Conservation (phyloP, 768 basidiomycete species). For the Phaeotremella fagi region DNA sequence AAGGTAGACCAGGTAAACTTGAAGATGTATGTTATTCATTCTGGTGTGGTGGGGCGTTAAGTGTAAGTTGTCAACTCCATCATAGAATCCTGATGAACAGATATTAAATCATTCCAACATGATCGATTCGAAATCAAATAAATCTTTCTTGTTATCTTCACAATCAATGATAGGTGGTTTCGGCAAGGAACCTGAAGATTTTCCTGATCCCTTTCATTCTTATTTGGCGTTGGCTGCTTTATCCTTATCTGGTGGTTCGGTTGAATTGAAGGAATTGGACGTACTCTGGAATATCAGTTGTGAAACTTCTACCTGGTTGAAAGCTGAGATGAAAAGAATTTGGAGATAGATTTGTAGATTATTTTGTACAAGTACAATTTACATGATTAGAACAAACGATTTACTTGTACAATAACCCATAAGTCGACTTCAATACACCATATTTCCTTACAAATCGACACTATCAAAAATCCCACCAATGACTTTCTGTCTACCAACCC, state of each 20-base stretch:
- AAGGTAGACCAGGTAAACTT: slow-evolving; percentile 80
- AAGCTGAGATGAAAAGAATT: slow-evolving; percentile 52
- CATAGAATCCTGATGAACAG: slow-evolving; percentile 49
- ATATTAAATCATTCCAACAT: slow-evolving; percentile 62
- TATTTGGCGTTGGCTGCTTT: slow-evolving; percentile 82
- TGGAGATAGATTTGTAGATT: neutral
- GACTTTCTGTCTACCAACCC: slow-evolving; percentile 39
- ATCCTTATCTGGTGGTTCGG: slow-evolving; percentile 53
- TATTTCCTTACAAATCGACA: slow-evolving; percentile 5
- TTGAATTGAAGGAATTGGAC: slow-evolving; percentile 62
- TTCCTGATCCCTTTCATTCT: slow-evolving; percentile 93
- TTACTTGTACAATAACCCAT: neutral
- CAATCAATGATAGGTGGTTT: slow-evolving; percentile 90
- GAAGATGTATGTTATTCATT: slow-evolving; percentile 95
- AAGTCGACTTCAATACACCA: slow-evolving; percentile 4
- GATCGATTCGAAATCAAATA: slow-evolving; percentile 59
- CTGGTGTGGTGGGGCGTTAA: slow-evolving; percentile 80
- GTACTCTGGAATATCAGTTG: slow-evolving; percentile 65
- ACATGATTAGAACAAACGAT: neutral
- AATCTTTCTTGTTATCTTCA: slow-evolving; percentile 63
- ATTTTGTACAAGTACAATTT: neutral
- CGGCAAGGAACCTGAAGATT: slow-evolving; percentile 72
- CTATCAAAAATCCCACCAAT: slow-evolving; percentile 1
- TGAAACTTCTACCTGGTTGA: slow-evolving; percentile 66
- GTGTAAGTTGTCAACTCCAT: slow-evolving; percentile 53